Base-by-base conservation (phyloP, 805 yeast genomes). In the Sugiyamaella valdiviana region DNA sequence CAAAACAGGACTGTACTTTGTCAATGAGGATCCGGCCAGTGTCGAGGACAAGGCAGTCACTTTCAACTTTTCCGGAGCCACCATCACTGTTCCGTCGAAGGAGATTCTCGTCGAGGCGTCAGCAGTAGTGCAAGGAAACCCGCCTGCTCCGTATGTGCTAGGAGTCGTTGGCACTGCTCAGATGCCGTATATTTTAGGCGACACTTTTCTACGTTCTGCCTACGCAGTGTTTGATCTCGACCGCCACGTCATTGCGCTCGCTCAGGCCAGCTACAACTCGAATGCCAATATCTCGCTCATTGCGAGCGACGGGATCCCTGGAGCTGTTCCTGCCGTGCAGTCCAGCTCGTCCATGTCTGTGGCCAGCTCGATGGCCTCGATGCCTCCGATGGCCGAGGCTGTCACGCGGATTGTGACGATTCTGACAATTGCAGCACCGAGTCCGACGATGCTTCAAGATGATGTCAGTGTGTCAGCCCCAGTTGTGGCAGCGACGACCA, bases 171-270 rank as follows among this genome's bases (percentile, higher is more conserved):
- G 47, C 2, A 46, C 46, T 20, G 42, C 39, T 16, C 20, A 24
- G 15, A 17, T 15, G 15, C 53, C 53, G 2, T 52, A 46, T 37
- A 71, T 81, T 47, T 67, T 85, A 36, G 93, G 93, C 9, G 89
- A 82, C 60, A 74, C 76, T 40, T 76, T 84, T 60, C 65, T 85
- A 53, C 71, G 85, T 46, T 73, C 77, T 35, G 83, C 82, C 3
- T 85, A 84, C 60, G 74, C 77, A 21, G 87, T 82, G n/a, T 82
- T 75, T 63, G 85, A 85, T 62, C 66, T 82, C 44, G 86, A 81
- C 19, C 74, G 73, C 56, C 63, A 62, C 42, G 71, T 77, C 58
- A 67, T 83, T 32, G 77, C 82, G 0, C 52, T 85, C 48, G 88
- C 83, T 16, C 75, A 71, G 49, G 72, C 77, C 36, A 51, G 46